Evolutionary conservation across 441 rosid genomes (phyloP), one percentile per base, ranked within the genome.

Genomic region (Biscutella laevigata): DNA sequence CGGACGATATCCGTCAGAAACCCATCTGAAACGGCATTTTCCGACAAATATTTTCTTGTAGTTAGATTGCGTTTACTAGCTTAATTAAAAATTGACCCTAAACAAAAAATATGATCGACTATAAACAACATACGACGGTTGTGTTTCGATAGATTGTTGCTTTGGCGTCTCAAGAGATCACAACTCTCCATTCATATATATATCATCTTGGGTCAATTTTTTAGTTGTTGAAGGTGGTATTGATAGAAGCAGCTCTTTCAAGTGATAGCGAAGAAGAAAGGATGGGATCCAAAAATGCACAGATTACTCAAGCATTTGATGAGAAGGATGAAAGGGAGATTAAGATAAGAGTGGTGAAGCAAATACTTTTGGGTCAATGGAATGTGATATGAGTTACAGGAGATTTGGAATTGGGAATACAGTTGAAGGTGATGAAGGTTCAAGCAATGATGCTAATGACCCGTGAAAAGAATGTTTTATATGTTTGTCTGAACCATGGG

Each of bases 401-500:
- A 85, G 77, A 91, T 91, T 50, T 91, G 98, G 94, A 41, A 91
- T 91, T 27, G 98, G 88, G 47, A 83, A 85, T 60, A 77, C 88
- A 0, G 87, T 82, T 32, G 95, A 87, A 7, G 83, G 80, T 0
- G 85, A 78, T 38, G 71, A 53, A 0, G 61, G 53, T 26, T 50
- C 52, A 11, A 30, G 59, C 35, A 77, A 71, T 1, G 95, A 87
- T 62, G 87, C 86, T 32, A 88, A 78, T 71, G 96, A 91, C 36
- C 79, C 84, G 0, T 95, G 96, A 13, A 91, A 91, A 62, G 98
- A 91, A 72, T 91, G 98, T 0, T 95, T 85, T 44, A 91, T 88
- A 56, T 91, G 98, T 78, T 68, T 91, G 49, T 85, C 98, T n/a
- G 98, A 91, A 65, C 94, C 91, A 34, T 78, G 84, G 16, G 95